These are phyloP conservation scores for Musa troglodytarum DNA, from an alignment of 176 grass and related monocot species.

Conservation along the genomic window DNA sequence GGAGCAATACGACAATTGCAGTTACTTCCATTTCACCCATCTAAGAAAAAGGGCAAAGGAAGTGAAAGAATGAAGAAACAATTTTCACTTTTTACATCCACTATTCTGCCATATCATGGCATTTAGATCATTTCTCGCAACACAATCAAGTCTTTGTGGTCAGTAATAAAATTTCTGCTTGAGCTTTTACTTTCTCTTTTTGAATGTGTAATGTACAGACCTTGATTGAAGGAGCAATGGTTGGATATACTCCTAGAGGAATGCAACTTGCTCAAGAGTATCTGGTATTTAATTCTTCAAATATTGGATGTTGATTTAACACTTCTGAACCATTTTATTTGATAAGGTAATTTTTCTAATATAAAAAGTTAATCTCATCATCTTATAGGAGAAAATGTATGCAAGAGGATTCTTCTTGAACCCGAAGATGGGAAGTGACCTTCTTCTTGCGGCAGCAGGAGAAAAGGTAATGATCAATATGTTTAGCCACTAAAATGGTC, in stretches of 20 bases:
- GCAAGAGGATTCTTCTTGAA: conserved; percentile 79
- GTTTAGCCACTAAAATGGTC: background rate
- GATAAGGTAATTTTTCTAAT: background rate
- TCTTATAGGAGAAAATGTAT: conserved; percentile 70
- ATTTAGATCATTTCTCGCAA: background rate
- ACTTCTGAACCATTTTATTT: background rate
- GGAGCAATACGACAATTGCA: too few relatives aligned
- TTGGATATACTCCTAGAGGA: conserved; percentile 78
- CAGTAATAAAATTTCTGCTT: background rate
- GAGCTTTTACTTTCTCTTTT: background rate
- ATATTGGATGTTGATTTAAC: conserved; percentile 13
- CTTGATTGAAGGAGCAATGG: conserved; percentile 83
- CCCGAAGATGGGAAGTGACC: conserved; percentile 67
- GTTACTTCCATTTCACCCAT: background rate
- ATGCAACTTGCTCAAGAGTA: conserved; percentile 96
- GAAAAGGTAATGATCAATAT: background rate
- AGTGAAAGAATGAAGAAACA: background rate
- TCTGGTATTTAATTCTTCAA: conserved; percentile 45
- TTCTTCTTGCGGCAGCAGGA: conserved; percentile 56
- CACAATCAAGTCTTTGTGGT: background rate
- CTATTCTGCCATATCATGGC: background rate
- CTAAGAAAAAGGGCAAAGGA: background rate
- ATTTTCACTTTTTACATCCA: background rate
- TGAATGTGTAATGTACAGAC: conserved; percentile 34
- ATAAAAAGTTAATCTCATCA: background rate